Conservation (phyloP, 2,329 filamentous ascomycete species). For the Ambrosiella xylebori region DNA sequence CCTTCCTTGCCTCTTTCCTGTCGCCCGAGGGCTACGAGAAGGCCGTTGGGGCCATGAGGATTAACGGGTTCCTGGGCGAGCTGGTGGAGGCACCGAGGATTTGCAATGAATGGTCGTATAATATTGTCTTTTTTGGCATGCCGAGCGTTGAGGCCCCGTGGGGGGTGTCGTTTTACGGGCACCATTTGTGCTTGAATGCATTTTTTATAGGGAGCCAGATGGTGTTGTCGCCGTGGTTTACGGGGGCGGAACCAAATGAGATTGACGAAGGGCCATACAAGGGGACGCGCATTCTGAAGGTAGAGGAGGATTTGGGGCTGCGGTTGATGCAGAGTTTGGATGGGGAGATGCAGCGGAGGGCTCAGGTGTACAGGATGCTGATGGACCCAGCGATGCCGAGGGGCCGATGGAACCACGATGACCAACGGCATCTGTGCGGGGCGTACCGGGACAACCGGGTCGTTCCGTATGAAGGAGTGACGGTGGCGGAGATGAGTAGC, state of each 20-base stretch:
- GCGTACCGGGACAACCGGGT: slow-evolving; percentile 64
- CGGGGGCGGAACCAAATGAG: slow-evolving; percentile 61
- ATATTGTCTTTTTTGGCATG: slow-evolving; percentile 52
- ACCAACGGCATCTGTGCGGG: slow-evolving; percentile 62
- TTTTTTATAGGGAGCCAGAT: slow-evolving; percentile 51
- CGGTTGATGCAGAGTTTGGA: slow-evolving; percentile 49
- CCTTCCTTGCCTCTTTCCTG: slow-evolving; percentile 38
- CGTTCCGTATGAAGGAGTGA: slow-evolving; percentile 55
- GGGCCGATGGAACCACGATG: slow-evolving; percentile 63
- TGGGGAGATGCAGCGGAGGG: slow-evolving; percentile 26
- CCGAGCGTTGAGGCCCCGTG: slow-evolving; percentile 42
- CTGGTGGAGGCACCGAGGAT: slow-evolving; percentile 43
- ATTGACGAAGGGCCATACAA: slow-evolving; percentile 47
- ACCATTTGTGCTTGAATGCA: slow-evolving; percentile 58
- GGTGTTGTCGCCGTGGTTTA: slow-evolving; percentile 57
- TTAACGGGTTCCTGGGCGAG: slow-evolving; percentile 59
- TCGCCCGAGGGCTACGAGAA: slow-evolving; percentile 57
- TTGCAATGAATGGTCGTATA: slow-evolving; percentile 62
- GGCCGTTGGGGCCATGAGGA: slow-evolving; percentile 50
- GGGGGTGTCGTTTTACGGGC: slow-evolving; percentile 62
- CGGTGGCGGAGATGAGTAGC: slow-evolving; percentile 30
- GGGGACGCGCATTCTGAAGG: slow-evolving; percentile 48
- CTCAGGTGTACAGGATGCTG: slow-evolving; percentile 42
- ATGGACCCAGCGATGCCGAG: slow-evolving; percentile 47
- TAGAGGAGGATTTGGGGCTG: slow-evolving; percentile 48